Evolutionary conservation across 495 filamentous ascomycete species (phyloP).

Genomic region (Podospora comata): DNA sequence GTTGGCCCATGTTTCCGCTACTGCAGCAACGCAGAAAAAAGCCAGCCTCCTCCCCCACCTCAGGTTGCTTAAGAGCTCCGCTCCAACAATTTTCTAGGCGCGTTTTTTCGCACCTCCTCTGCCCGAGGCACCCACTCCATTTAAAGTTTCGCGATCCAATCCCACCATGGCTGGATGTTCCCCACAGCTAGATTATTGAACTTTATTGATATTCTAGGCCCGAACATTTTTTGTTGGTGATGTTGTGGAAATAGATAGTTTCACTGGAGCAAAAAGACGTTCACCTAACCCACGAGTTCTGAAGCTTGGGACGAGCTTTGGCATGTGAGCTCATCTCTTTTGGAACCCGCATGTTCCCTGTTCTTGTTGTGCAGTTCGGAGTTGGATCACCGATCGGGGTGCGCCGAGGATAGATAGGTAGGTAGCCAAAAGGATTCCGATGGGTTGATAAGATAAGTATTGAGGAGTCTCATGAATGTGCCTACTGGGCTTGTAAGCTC

Average conservation of each 20-base stretch:
- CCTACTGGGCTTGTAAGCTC: not conserved
- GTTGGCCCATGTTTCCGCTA: not conserved
- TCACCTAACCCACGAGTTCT: not conserved
- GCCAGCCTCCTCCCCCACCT: constrained; percentile 2
- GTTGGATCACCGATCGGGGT: not conserved
- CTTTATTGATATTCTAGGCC: not conserved
- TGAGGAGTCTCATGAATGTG: no score
- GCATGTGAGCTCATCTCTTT: not conserved
- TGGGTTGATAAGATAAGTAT: no score
- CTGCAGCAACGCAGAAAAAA: constrained; percentile 10
- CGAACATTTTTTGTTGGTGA: not conserved
- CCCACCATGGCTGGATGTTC: not conserved
- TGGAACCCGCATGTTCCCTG: not conserved
- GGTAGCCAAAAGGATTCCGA: no score
- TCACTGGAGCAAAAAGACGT: not conserved
- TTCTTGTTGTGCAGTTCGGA: not conserved
- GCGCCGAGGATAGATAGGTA: not conserved
- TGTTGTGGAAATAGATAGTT: not conserved
- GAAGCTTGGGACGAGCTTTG: not conserved
- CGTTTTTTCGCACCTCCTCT: constrained; percentile 14
- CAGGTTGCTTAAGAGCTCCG: constrained; percentile 2
- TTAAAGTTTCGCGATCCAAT: constrained; percentile 3
- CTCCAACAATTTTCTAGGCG: constrained; percentile 5
- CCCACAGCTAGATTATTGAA: not conserved
- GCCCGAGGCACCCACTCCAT: not conserved